Conservation (phyloP, 75 land plant genomes). For the Cunninghamia lanceolata region DNA sequence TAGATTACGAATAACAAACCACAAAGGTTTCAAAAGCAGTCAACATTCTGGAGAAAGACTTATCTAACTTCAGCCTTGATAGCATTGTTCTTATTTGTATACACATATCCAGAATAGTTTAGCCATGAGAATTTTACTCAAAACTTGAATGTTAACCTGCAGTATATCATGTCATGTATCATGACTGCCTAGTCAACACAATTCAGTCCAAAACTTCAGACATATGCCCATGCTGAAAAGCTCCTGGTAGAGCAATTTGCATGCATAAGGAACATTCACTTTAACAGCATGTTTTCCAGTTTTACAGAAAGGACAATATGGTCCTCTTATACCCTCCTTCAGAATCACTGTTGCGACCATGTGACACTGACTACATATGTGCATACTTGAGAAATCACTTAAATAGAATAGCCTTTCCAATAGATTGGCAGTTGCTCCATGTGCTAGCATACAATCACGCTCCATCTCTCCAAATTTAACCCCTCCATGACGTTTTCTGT, state of each 20-base stretch:
- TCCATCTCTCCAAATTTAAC: conserved; percentile 95
- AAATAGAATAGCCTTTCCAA: conserved; percentile 77
- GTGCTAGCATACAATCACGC: conserved; percentile 82
- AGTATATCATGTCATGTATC: neutral
- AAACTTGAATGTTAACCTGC: neutral
- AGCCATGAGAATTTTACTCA: neutral
- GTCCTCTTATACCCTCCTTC: conserved; percentile 33
- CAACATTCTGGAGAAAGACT: neutral
- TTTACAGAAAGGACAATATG: conserved; percentile 66
- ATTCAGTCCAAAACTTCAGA: conserved; percentile 57
- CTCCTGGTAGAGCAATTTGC: conserved; percentile 85
- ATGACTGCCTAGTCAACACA: conserved; percentile 24
- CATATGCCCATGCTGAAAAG: conserved; percentile 84
- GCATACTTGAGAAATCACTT: conserved; percentile 70
- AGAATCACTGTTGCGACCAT: conserved; percentile 50
- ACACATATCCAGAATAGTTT: neutral
- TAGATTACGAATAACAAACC: no score
- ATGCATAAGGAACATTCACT: conserved; percentile 80
- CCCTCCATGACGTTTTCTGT: conserved; percentile 76
- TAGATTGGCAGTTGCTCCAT: conserved; percentile 80
- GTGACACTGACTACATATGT: conserved; percentile 57
- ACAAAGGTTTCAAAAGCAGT: neutral
- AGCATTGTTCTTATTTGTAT: neutral
- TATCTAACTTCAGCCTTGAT: neutral
- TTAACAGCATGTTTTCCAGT: conserved; percentile 54